These are phyloP conservation scores for Poa pratensis DNA, from an alignment of 176 grass and related monocot genomes.

Conservation along the genomic window DNA sequence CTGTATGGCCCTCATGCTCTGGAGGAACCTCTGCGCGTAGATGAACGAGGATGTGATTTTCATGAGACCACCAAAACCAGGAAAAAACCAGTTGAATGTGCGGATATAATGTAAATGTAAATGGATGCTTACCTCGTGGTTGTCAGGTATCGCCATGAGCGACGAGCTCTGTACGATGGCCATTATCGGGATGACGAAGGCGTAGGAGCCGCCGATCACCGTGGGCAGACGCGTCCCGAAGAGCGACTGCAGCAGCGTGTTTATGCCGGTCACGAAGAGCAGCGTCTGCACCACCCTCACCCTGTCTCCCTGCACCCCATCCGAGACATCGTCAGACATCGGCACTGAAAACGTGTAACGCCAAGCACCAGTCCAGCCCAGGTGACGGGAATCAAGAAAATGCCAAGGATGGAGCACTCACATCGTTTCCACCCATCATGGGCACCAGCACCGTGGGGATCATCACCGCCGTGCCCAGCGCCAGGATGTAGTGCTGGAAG, in stretches of 20 bases:
- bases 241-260: conserved; percentile 94
- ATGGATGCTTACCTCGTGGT: conserved; percentile 56
- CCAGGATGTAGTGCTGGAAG: conserved; percentile 93
- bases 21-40: conserved; percentile 85
- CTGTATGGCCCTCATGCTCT: conserved; percentile 94
- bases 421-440: conserved; percentile 87
- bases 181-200: conserved; percentile 87
- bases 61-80: conserved; percentile 9
- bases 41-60: conserved; percentile 11
- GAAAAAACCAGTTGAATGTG: background rate
- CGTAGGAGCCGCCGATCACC: conserved; percentile 85
- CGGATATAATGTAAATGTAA: background rate
- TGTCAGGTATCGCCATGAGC: conserved; percentile 59
- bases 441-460: conserved; percentile 87
- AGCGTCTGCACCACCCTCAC: conserved; percentile 97
- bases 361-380: background rate
- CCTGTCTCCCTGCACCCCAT: conserved; percentile 77
- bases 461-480: conserved; percentile 91
- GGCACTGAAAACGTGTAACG: background rate
- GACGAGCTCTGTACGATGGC: conserved; percentile 87
- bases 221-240: conserved; percentile 96
- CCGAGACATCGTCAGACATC: conserved; percentile 11
- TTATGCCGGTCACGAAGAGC: conserved; percentile 94
- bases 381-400: background rate
- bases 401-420: conserved; percentile 40